phyloP scores from a whole-genome alignment of 73 alveolate species.

The Paramecium bursaria region DNA sequence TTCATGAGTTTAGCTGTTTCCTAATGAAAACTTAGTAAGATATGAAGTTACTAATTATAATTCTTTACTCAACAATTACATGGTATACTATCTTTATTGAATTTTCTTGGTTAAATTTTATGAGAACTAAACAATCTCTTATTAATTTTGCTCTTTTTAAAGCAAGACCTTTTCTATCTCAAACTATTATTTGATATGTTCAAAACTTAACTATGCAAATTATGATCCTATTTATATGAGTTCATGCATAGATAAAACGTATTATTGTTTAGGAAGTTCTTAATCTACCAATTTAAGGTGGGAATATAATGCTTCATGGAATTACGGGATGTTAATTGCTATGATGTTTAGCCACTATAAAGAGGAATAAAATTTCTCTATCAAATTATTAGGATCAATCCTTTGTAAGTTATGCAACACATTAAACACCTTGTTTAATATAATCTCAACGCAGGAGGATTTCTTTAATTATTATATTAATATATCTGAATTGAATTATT shows the following conservation, averaged over 20 bases:
- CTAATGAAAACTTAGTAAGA: slow-evolving; percentile 10
- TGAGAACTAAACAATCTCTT: not conserved
- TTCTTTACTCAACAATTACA: slow-evolving; percentile 37
- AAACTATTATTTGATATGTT: not conserved
- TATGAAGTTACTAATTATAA: not conserved
- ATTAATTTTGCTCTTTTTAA: not conserved
- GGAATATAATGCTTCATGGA: slow-evolving; percentile 30
- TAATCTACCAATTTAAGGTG: slow-evolving; percentile 15
- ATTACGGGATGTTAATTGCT: not conserved
- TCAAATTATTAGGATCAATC: no score
- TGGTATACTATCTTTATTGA: not conserved
- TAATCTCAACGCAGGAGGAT: no score
- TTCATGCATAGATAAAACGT: not conserved
- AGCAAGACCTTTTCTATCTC: not conserved
- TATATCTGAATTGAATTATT: no score
- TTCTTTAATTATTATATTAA: no score
- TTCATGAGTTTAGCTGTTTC: slow-evolving; percentile 3
- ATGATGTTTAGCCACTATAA: slow-evolving; percentile 13
- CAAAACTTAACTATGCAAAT: not conserved
- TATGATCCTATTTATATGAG: slow-evolving; percentile 15
- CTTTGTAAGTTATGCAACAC: no score
- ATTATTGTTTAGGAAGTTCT: slow-evolving; percentile 13
- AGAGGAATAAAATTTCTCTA: no score
- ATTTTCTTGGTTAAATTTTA: not conserved
- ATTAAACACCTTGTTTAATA: no score